Base-by-base conservation (phyloP, 352 stramenopile genomes). In the Phytopythium delawarense region DNA sequence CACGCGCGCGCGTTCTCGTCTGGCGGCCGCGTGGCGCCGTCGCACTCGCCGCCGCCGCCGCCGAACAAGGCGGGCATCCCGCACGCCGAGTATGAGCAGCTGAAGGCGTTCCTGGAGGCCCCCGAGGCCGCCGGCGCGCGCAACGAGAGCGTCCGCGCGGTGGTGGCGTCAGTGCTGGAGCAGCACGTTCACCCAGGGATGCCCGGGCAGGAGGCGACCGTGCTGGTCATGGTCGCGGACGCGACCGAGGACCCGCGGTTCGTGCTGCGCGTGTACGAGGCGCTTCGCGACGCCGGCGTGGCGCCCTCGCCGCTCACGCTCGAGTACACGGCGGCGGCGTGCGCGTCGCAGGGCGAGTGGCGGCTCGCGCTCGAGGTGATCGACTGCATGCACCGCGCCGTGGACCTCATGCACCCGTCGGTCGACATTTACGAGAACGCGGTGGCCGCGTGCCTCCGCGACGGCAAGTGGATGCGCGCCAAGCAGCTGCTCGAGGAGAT, bases 151-250 rank as follows among this genome's bases (percentile, higher is more conserved):
- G 77, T 72, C 12, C 71, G 68, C 56, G 67, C 73, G 40, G 78
- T 88, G 44, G 78, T 92, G 0, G 50, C 32, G 0, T 51, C 37
- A 2, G 87, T 85, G 70, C 78, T 92, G 76, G 57, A 75, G 25
- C 69, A 60, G n/a, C 76, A 89, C 62, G 70, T 91, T 45, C 81
- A 89, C 62, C 69, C 81, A 15, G 61, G 64, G 23, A 92, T 91
- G 79, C 76, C 74, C 30, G 84, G 84, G 8, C 78, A 89, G 63
- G 84, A 92, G 39, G 79, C 83, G 16, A 86, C 81, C 18, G 81
- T 92, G 20, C 87, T 92, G 78, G 77, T 82, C 62, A 92, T 92
- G 83, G 76, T 91, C 23, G 79, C 81, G 1, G 72, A 89, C 55
- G 79, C 78, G 11, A 74, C 85, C 62, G 54, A 87, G 34, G 75